Percentiles rank a stretch among this genome's conserved stretches.
Conservation (phyloP, 345 rosid species). For the Mallotus nudiflorus region DNA sequence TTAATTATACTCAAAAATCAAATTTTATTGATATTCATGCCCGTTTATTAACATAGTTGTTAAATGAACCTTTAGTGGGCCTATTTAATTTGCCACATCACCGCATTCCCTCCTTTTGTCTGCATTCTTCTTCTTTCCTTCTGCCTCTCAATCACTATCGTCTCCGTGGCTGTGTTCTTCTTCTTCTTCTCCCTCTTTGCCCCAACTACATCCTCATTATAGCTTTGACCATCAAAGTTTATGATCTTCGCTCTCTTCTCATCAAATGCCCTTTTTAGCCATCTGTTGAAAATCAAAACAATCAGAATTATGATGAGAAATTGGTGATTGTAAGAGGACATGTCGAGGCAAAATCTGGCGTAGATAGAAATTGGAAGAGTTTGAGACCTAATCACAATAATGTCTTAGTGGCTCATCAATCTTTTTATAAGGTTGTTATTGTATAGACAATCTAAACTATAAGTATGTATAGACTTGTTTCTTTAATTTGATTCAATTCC, state of each 20-base stretch:
- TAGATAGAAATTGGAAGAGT: conserved; percentile 47
- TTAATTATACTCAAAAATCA: too few relatives aligned
- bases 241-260: conserved; percentile 70
- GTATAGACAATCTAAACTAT: conserved; percentile 80
- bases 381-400: conserved; percentile 25
- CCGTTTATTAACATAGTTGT: too few relatives aligned
- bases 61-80: too few relatives aligned
- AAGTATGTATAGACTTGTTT: conserved; percentile 17
- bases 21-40: too few relatives aligned
- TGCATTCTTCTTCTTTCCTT: too few relatives aligned
- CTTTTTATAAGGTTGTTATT: conserved; percentile 82
- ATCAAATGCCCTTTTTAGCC: conserved; percentile 16
- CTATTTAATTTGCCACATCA: too few relatives aligned
- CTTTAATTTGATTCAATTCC: too few relatives aligned
- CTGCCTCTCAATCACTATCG: too few relatives aligned
- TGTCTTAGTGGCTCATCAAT: conserved; percentile 59
- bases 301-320: conserved; percentile 15
- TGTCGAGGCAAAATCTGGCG: conserved; percentile 52
- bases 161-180: too few relatives aligned
- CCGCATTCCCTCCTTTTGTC: too few relatives aligned
- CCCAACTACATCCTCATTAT: too few relatives aligned
- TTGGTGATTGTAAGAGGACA: conserved; percentile 66
- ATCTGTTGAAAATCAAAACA: conserved; percentile 14
- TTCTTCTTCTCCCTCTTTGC: too few relatives aligned
- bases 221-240: conserved; percentile 52